A percentile compares a stretch with the other conserved stretches of the same genome.
Conservation (phyloP, 2,329 filamentous ascomycete genomes). For the Trichoderma harzianum region DNA sequence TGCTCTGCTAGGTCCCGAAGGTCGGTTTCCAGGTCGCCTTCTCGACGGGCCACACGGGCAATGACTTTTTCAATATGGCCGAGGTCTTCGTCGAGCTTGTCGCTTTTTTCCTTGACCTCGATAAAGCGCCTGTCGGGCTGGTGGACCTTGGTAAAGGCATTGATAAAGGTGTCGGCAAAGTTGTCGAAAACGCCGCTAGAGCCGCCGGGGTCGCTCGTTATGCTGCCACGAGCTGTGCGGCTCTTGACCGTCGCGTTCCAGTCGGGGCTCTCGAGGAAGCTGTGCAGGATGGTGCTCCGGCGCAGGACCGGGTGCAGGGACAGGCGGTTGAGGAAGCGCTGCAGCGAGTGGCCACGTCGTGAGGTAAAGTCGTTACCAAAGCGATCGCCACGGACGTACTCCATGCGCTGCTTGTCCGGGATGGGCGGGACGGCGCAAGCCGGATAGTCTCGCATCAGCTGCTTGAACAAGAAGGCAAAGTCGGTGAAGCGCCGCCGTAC, state of each 20-base stretch:
- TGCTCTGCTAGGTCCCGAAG: slow-evolving; percentile 87
- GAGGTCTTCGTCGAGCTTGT: slow-evolving; percentile 92
- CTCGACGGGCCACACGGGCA: slow-evolving; percentile 79
- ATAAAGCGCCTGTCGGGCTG: slow-evolving; percentile 93
- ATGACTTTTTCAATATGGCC: slow-evolving; percentile 95
- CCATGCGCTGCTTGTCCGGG: slow-evolving; percentile 98
- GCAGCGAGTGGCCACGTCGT: slow-evolving; percentile 82
- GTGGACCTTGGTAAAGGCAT: slow-evolving; percentile 94
- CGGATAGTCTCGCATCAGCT: slow-evolving; percentile 80
- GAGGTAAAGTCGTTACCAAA: slow-evolving; percentile 91
- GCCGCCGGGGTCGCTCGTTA: slow-evolving; percentile 42
- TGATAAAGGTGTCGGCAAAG: slow-evolving; percentile 93
- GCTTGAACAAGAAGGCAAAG: slow-evolving; percentile 94
- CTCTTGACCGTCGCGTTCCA: slow-evolving; percentile 96
- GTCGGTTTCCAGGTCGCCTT: slow-evolving; percentile 83
- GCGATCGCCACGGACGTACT: slow-evolving; percentile 93
- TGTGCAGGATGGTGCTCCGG: slow-evolving; percentile 75
- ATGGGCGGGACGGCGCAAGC: slow-evolving; percentile 90
- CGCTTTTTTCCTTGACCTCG: slow-evolving; percentile 86
- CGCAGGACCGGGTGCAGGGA: slow-evolving; percentile 86
- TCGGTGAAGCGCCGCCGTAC: slow-evolving; percentile 94
- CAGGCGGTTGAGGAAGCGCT: slow-evolving; percentile 84
- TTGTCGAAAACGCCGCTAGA: slow-evolving; percentile 82
- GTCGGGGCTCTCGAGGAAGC: slow-evolving; percentile 87
- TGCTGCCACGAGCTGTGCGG: slow-evolving; percentile 64